Evolutionary conservation across 2,329 filamentous ascomycete genomes (phyloP).

Genomic region (Microthyrium microscopicum): DNA sequence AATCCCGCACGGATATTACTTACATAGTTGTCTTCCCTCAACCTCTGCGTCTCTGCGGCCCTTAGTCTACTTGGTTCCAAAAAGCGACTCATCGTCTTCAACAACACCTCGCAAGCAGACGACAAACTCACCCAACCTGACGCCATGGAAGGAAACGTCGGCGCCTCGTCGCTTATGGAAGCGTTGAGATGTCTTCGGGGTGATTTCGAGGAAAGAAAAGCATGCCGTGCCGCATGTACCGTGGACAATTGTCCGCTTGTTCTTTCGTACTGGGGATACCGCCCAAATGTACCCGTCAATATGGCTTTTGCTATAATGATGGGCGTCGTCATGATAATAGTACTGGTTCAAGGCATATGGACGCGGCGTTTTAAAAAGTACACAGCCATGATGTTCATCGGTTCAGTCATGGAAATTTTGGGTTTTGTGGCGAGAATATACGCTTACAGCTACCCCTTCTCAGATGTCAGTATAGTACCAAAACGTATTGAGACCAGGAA

Average conservation of each 20-base stretch:
- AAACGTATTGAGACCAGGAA: neutral
- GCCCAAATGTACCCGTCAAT: slow-evolving; percentile 22
- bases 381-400: slow-evolving; percentile 7
- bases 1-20: too few relatives aligned
- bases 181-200: slow-evolving; percentile 6
- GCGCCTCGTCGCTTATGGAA: neutral
- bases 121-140: too few relatives aligned
- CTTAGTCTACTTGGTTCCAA: too few relatives aligned
- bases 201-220: slow-evolving; percentile 2
- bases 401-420: slow-evolving; percentile 6
- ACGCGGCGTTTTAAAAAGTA: slow-evolving; percentile 6
- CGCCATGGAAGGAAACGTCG: too few relatives aligned
- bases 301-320: slow-evolving; percentile 23
- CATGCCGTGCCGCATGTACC: slow-evolving; percentile 7
- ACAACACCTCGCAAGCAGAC: too few relatives aligned
- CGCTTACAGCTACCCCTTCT: slow-evolving; percentile 7
- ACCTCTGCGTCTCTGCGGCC: too few relatives aligned
- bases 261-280: slow-evolving; percentile 24
- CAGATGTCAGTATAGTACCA: slow-evolving; percentile 12
- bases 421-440: slow-evolving; percentile 7
- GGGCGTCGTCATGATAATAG: slow-evolving; percentile 12
- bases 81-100: too few relatives aligned
- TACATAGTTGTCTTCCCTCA: too few relatives aligned
- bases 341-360: slow-evolving; percentile 3
- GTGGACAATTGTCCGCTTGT: slow-evolving; percentile 15